These are phyloP conservation scores for Populus hybrid DNA, from an alignment of 441 rosid species.

Conservation along the genomic window DNA sequence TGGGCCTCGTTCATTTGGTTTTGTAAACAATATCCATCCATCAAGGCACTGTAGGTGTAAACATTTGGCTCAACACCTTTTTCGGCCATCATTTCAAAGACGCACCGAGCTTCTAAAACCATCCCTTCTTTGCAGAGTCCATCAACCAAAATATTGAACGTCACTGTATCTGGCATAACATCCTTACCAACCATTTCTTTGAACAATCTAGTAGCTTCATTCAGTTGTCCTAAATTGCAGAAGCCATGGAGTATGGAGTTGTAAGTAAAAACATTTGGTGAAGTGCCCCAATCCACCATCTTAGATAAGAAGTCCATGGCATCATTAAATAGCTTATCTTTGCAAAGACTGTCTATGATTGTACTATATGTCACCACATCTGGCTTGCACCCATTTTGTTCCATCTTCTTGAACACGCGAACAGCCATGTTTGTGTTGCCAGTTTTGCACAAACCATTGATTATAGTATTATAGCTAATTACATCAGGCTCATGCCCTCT, in stretches of 20 bases:
- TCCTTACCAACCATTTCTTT: too few species aligned
- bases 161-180: too few species aligned
- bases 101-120: too few species aligned
- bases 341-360: background rate
- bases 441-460: background rate
- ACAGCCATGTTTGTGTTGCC: background rate
- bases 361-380: background rate
- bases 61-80: too few species aligned
- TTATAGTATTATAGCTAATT: background rate
- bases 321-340: background rate
- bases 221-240: too few species aligned
- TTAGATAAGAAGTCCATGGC: slow-evolving; percentile 11
- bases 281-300: slow-evolving; percentile 4
- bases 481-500: background rate
- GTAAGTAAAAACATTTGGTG: slow-evolving; percentile 4
- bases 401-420: background rate
- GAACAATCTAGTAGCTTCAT: too few species aligned
- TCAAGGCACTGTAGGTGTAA: too few species aligned
- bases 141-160: too few species aligned
- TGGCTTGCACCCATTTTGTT: slow-evolving; percentile 4
- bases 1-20: too few species aligned
- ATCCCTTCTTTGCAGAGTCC: too few species aligned
- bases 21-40: too few species aligned
- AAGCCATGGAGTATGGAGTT: background rate
- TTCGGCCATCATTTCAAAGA: too few species aligned